These are phyloP conservation scores for Scheffersomyces parashehatae DNA, from an alignment of 1,139 yeast genomes.

Conservation along the genomic window DNA sequence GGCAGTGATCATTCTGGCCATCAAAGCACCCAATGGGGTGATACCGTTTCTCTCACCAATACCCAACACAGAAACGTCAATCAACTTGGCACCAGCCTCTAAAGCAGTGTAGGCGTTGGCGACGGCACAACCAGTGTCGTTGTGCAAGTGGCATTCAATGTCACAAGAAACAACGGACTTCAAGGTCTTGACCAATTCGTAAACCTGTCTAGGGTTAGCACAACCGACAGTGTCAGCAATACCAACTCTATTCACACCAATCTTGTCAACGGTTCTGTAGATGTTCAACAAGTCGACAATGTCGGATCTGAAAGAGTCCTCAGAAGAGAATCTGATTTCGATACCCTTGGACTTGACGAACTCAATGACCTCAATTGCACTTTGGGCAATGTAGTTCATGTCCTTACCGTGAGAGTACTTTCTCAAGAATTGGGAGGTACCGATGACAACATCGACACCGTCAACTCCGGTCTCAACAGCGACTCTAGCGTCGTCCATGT, in stretches of 20 bases:
- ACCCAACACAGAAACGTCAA: conserved; percentile 59
- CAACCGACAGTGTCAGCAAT: conserved; percentile 65
- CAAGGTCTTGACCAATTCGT: conserved; percentile 58
- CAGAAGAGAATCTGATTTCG: conserved; percentile 57
- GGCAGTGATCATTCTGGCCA: conserved; percentile 64
- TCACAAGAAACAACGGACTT: conserved; percentile 58
- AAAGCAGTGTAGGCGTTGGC: conserved; percentile 63
- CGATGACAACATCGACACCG: conserved; percentile 61
- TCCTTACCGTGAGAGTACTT: conserved; percentile 57
- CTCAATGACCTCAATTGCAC: conserved; percentile 58
- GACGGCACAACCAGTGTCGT: conserved; percentile 63
- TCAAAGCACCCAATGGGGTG: conserved; percentile 61
- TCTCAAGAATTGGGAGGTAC: conserved; percentile 56
- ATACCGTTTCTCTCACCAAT: conserved; percentile 65
- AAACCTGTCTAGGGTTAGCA: conserved; percentile 62
- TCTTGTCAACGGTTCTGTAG: conserved; percentile 57
- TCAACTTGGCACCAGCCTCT: conserved; percentile 61
- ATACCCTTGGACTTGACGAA: conserved; percentile 59
- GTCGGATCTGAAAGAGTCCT: conserved; percentile 60
- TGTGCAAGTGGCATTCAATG: conserved; percentile 62
- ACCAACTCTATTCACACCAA: conserved; percentile 61
- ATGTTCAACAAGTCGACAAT: conserved; percentile 58
- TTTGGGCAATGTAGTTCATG: conserved; percentile 52
- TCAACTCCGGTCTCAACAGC: conserved; percentile 64
- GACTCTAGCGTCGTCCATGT: conserved; percentile 59